Conservation (phyloP, 2,329 filamentous ascomycete species). For the Claviceps lovelessii region DNA sequence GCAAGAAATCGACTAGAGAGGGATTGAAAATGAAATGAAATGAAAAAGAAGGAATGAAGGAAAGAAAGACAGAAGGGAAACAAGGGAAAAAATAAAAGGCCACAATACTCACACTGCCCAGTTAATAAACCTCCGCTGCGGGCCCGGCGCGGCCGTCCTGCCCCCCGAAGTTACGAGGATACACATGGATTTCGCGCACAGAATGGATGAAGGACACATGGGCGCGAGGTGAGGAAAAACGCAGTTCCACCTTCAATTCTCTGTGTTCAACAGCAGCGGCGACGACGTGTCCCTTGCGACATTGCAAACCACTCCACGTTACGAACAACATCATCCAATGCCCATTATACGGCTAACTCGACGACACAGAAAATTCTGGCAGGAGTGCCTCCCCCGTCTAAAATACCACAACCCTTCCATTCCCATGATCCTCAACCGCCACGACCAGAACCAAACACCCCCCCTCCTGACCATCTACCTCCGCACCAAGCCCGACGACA, state of each 20-base stretch:
- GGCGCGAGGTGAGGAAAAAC: conserved; percentile 46
- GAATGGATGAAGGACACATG: conserved; percentile 51
- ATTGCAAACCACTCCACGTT: too few relatives aligned
- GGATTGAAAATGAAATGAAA: too few relatives aligned
- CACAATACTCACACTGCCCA: conserved; percentile 24
- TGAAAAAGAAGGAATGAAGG: neutral
- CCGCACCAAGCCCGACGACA: conserved; percentile 21
- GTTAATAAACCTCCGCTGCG: conserved; percentile 63
- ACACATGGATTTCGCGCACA: conserved; percentile 56
- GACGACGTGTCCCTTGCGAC: neutral
- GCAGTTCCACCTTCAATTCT: neutral
- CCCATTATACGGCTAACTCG: neutral
- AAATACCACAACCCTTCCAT: conserved; percentile 89
- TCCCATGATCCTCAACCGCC: conserved; percentile 68
- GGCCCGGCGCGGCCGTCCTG: conserved; percentile 69
- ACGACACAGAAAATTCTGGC: conserved; percentile 68
- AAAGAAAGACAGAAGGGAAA: conserved; percentile 4
- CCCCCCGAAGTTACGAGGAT: conserved; percentile 62
- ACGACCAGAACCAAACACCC: conserved; percentile 36
- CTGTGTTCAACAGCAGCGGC: too few relatives aligned
- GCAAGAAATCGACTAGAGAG: neutral
- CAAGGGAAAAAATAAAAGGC: too few relatives aligned
- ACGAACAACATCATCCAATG: too few relatives aligned
- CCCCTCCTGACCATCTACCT: conserved; percentile 55
- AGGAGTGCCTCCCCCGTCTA: conserved; percentile 62